Evolutionary conservation across 2,329 filamentous ascomycete genomes (phyloP), one percentile per base, ranked within the genome.

Genomic region (Penicillium sp.): DNA sequence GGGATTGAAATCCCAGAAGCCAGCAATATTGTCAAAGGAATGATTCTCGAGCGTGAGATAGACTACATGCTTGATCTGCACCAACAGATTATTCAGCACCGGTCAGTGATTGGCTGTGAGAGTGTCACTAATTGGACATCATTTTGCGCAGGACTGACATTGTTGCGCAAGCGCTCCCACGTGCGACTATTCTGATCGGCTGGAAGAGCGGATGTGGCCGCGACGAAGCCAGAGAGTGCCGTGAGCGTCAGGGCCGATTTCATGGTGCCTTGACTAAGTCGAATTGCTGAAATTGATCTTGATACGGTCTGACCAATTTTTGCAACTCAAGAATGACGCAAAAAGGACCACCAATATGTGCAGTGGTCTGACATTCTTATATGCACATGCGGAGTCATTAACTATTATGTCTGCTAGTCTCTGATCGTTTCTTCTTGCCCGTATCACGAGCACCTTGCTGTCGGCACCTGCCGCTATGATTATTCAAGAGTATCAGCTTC

Each of bases 11-110:
- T 66, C 58, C 62, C 66, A 71, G 52, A 66, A 68, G 18, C 68
- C 67, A 8, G 65, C 66, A 32, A 71, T 67, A 54, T 70, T 71
- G 54, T 71, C 67, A 45, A 71, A 69, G 9, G 62, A 67, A 52
- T 68, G 67, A 49, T 71, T 72, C 51, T 70, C 66, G 52, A 67
- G 59, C 45, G 68, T 67, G 18, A 70, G 52, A 44, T 67, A 67
- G 39, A 70, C 53, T 18, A 69, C 64, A 55, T 66, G 61, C 50
- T 66, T 65, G 49, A 66, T 65, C 61, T 66, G 33, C 13, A 36
- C 26, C 11, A 18, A 18, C 18, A 18, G 18, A 18, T 18, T 3
- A 18, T 18, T 18, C 18, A 18, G 18, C 18, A 18, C 18, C 18
- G 18, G 18, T 18, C 18, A 18, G 18, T 18, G 18, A 18, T 18